A percentile compares a stretch with the other conserved stretches of the same genome.
Conservation (phyloP, 1,139 yeast species). For the Maudiozyma humilis region DNA sequence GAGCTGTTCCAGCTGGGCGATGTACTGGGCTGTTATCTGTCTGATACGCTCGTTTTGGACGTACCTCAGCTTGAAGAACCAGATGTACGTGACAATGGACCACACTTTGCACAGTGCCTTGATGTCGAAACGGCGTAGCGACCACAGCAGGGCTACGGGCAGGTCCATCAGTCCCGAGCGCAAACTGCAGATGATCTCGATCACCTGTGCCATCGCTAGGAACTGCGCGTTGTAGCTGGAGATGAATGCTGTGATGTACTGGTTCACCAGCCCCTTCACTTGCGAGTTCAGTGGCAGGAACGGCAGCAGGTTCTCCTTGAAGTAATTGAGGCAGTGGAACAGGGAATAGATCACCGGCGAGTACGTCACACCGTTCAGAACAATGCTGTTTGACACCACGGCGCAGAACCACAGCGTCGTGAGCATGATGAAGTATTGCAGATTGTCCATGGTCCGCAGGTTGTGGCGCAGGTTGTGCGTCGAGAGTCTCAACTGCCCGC, state of each 20-base stretch:
- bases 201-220: slow-evolving; percentile 23
- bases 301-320: slow-evolving; percentile 33
- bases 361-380: slow-evolving; percentile 38
- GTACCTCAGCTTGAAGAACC: slow-evolving; percentile 27
- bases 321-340: slow-evolving; percentile 49
- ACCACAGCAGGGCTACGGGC: slow-evolving; percentile 15
- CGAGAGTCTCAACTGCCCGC: slow-evolving; percentile 22
- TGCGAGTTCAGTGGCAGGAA: slow-evolving; percentile 24
- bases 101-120: slow-evolving; percentile 12
- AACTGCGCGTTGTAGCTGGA: slow-evolving; percentile 21
- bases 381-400: slow-evolving; percentile 15
- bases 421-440: slow-evolving; percentile 27
- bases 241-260: slow-evolving; percentile 19
- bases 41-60: slow-evolving; percentile 20
- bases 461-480: slow-evolving; percentile 13
- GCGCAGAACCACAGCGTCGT: slow-evolving; percentile 12
- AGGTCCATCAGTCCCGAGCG: slow-evolving; percentile 17
- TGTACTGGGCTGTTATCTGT: slow-evolving; percentile 12
- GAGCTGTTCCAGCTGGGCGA: slow-evolving; percentile 9
- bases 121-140: slow-evolving; percentile 11
- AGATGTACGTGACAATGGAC: slow-evolving; percentile 18
- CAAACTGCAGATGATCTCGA: slow-evolving; percentile 24
- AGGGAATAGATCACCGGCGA: slow-evolving; percentile 50
- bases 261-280: slow-evolving; percentile 16
- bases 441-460: slow-evolving; percentile 23